Evolutionary conservation across 176 grass and related monocot species (phyloP).

Genomic region (Echinochloa phyllopogon): DNA sequence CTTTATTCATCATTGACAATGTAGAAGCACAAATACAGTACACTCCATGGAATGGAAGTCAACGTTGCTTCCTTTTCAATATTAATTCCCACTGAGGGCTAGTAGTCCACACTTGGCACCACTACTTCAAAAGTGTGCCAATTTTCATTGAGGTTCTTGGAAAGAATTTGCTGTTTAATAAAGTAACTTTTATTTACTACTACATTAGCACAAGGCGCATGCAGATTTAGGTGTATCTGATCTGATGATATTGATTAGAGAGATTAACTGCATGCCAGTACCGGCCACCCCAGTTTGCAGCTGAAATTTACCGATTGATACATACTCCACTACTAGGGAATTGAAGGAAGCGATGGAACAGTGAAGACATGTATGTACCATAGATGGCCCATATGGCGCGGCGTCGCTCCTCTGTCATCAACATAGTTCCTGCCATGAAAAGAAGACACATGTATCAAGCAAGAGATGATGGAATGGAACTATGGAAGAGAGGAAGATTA

Average conservation of each 20-base stretch:
- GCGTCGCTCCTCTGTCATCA: slow-evolving; percentile 91
- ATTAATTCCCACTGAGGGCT: slow-evolving; percentile 3
- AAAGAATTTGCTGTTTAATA: background rate
- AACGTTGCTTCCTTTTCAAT: background rate
- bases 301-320: background rate
- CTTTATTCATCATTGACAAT: slow-evolving; percentile 29
- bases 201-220: background rate
- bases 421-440: slow-evolving; percentile 68
- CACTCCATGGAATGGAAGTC: background rate
- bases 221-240: background rate
- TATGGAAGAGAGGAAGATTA: no score
- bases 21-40: background rate
- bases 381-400: slow-evolving; percentile 99
- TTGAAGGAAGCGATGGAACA: background rate
- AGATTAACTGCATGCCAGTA: background rate
- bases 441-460: background rate
- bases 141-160: slow-evolving; percentile 1
- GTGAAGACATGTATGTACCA: slow-evolving; percentile 48
- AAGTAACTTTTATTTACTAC: background rate
- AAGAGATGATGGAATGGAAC: no score
- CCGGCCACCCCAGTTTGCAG: background rate
- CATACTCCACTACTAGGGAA: background rate
- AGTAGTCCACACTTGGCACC: background rate
- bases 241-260: background rate
- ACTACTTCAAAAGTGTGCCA: background rate